Conservation (phyloP, 306 rosid species). For the Clitoria ternatea region DNA sequence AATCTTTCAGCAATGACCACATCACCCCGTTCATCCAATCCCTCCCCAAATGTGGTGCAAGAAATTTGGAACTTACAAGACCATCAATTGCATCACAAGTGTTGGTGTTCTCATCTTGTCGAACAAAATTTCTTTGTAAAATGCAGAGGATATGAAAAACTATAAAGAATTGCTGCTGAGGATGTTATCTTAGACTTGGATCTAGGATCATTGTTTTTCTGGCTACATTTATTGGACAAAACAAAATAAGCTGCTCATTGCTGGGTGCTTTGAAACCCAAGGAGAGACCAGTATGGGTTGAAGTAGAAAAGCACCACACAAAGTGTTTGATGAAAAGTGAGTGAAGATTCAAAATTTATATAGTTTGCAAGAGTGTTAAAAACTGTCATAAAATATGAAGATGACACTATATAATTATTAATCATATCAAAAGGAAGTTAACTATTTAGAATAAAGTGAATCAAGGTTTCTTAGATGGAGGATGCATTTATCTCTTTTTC, state of each 20-base stretch:
- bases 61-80: conserved; percentile 59
- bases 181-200: conserved; percentile 17
- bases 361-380: no score
- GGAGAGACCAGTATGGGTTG: no score
- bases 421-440: no score
- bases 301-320: no score
- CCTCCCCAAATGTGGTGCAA: conserved; percentile 99
- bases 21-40: conserved; percentile 92
- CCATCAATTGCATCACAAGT: conserved; percentile 12
- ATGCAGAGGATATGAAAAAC: conserved; percentile 36
- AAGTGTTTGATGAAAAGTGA: no score
- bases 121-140: conserved; percentile 26
- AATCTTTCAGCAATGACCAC: conserved; percentile 92
- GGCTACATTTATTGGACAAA: conserved; percentile 24
- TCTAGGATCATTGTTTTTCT: conserved; percentile 9
- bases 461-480: no score
- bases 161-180: conserved; percentile 25
- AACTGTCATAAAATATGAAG: no score
- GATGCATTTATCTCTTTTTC: no score
- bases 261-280: conserved; percentile 6
- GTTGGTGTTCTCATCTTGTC: conserved; percentile 13
- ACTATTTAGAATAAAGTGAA: no score
- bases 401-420: no score
- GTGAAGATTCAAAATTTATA: no score
- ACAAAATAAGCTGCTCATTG: conserved; percentile 45